Percentiles rank a stretch among this genome's conserved stretches.
Evolutionary conservation across 139 green algal species (phyloP).

Genomic region (Pseudopediastrum boryanum): DNA sequence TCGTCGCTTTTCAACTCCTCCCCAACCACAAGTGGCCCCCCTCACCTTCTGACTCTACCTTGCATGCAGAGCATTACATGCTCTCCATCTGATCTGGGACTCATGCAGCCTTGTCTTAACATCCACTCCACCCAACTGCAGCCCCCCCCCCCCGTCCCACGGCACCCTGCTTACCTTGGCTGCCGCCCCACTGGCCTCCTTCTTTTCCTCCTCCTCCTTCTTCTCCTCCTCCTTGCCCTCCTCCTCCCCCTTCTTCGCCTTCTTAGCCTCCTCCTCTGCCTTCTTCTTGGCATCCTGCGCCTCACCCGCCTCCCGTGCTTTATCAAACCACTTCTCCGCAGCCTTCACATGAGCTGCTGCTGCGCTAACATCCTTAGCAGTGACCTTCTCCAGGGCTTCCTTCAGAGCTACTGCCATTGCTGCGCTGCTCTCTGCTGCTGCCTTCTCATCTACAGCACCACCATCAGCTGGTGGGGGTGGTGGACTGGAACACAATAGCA

Average conservation of each 20-base stretch:
- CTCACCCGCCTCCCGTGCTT: constrained; percentile 1
- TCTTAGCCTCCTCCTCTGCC: not conserved
- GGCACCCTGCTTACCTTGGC: constrained; percentile 42
- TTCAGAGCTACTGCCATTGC: too few species aligned
- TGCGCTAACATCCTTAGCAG: not conserved
- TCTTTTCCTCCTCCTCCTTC: constrained; percentile 43
- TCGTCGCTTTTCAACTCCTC: too few species aligned
- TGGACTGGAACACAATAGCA: too few species aligned
- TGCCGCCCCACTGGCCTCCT: constrained; percentile 41
- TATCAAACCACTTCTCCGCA: constrained; percentile 8
- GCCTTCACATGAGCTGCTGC: constrained; percentile 9
- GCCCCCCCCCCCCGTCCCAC: too few species aligned
- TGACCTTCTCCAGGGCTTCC: constrained; percentile 2
- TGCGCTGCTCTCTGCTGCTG: constrained; percentile 22
- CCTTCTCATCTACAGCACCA: constrained; percentile 14
- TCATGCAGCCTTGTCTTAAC: too few species aligned
- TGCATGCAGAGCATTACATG: too few species aligned
- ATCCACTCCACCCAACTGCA: too few species aligned
- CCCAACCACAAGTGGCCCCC: too few species aligned
- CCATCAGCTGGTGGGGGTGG: not conserved
- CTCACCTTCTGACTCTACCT: too few species aligned
- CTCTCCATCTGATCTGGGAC: too few species aligned
- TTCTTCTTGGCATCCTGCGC: not conserved
- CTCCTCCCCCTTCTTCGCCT: constrained; percentile 38
- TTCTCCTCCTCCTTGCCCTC: constrained; percentile 41